Evolutionary conservation across 352 stramenopile species (phyloP), one percentile per base, ranked within the genome.

Genomic region (Albugo candida): DNA sequence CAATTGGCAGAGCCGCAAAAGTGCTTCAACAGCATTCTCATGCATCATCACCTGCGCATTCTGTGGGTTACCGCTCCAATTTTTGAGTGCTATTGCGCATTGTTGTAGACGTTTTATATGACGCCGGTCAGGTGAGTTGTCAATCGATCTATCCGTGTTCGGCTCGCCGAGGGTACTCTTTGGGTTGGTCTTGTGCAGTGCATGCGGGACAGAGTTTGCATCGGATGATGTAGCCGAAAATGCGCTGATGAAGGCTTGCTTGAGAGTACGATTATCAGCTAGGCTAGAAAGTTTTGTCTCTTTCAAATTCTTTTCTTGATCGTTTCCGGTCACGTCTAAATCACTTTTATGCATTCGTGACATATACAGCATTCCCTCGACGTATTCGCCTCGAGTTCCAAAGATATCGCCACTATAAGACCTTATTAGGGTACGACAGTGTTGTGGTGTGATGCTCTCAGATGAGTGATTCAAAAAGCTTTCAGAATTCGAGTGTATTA

Each of bases 361-460:
- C 73, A 88, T 88, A 53, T 91, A 91, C 12, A 91, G 44, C 69
- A 88, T 81, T 2, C 78, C 78, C 3, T 91, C 76, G 17, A 88
- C 67, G 53, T 91, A 91, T 14, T 88, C 72, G 4, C 78, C 78
- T 5, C 76, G 59, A 4, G 76, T 88, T 18, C 73, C 52, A 46
- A 91, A 91, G 51, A 83, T 75, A 49, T 91, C 76, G 12, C 78
- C 78, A 6, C 64, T 40, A 58, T 91, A 91, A 35, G 65, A 67
- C 31, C 65, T 63, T 5, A 91, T 67, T 6, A 70, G 24, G 8
- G 24, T 31, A 31, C 24, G 24, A 8, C 24, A 31, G 24, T 31
- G 24, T 31, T 31, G 24, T 31, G 24, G 24, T 31, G 24, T 31
- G 8, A 31, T 31, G 3, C 8, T 8, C 24, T 48, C 18, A 76